These are phyloP conservation scores for Xylaria sp. DNA, from an alignment of 2,329 filamentous ascomycete genomes.

Conservation along the genomic window DNA sequence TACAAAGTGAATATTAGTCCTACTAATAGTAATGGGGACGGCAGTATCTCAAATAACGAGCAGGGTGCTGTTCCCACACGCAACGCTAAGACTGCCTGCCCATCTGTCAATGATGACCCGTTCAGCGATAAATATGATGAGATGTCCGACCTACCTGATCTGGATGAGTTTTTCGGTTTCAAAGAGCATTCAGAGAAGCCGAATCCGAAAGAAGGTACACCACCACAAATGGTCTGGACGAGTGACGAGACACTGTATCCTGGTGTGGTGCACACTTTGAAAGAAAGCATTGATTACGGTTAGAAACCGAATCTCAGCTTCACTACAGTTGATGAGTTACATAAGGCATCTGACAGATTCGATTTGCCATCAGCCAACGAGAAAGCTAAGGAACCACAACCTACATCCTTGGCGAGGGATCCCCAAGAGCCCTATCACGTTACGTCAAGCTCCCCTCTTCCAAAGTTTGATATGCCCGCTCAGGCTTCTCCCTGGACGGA, in stretches of 20 bases:
- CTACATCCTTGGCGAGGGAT: not conserved
- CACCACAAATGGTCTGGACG: constrained; percentile 13
- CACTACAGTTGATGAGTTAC: constrained; percentile 46
- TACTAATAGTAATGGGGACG: not conserved
- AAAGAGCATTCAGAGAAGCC: constrained; percentile 8
- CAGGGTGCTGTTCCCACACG: not conserved
- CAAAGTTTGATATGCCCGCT: not conserved
- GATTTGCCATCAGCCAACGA: constrained; percentile 36
- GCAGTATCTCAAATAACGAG: not conserved
- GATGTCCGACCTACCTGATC: constrained; percentile 43
- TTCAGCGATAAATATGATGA: constrained; percentile 28
- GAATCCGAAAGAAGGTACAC: not conserved
- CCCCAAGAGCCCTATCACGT: not conserved
- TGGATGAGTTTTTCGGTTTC: constrained; percentile 37
- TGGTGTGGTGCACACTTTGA: constrained; percentile 43
- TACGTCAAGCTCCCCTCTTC: constrained; percentile 27
- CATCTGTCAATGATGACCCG: constrained; percentile 9
- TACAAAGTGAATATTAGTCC: constrained; percentile 13
- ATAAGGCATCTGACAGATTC: constrained; percentile 45
- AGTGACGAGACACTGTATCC: constrained; percentile 47
- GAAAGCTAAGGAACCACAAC: not conserved
- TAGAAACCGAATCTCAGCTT: constrained; percentile 48
- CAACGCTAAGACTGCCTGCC: not conserved
- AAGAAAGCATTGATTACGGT: constrained; percentile 47
- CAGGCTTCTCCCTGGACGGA: not conserved